Evolutionary conservation across 1,284 basidiomycete species (phyloP), one percentile per base, ranked within the genome.

Genomic region (Tausonia pullulans): DNA sequence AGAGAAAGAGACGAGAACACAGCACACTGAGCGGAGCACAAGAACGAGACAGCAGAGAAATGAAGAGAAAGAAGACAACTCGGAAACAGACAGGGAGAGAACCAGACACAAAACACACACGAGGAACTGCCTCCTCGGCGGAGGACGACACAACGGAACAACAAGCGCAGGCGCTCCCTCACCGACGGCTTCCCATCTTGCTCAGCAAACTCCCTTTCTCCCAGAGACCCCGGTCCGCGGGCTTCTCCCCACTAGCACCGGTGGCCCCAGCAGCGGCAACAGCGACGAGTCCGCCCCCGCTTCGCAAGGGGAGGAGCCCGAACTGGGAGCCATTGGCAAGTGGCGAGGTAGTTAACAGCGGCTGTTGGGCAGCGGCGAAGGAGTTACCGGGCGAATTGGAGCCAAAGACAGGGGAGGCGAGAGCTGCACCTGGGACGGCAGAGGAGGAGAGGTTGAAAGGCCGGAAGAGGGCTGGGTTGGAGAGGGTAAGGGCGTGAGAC

Each of bases 81-180:
- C 27, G 27, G 27, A 27, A 27, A 27, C 27, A 27, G 27, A 27
- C 27, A 27, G 27, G 27, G 27, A 27, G 27, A 27, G 27, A 27
- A 27, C 27, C 27, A 27, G 27, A 27, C 27, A 27, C 27, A 27
- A 27, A 27, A 27, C 27, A 27, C 27, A 27, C 27, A 27, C 27
- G 27, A 27, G 27, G 27, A 27, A 27, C 27, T 27, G 27, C 27
- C 27, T 27, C 27, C 27, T 27, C 27, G 27, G 27, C 27, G 27
- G 27, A 27, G 27, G 27, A 27, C 27, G 27, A 27, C 27, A 27
- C 27, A 27, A 27, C 64, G 76, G 76, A 68, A 70, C 71, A 0
- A 58, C 74, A 4, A 74, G 74, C 1, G 58, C 74, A 11, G 69
- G 69, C n/a, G 69, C 69, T 6, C 61, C 67, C 16, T 64, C 68